Evolutionary conservation across 2,329 filamentous ascomycete species (phyloP).

Genomic region (Xylaria multiplex): DNA sequence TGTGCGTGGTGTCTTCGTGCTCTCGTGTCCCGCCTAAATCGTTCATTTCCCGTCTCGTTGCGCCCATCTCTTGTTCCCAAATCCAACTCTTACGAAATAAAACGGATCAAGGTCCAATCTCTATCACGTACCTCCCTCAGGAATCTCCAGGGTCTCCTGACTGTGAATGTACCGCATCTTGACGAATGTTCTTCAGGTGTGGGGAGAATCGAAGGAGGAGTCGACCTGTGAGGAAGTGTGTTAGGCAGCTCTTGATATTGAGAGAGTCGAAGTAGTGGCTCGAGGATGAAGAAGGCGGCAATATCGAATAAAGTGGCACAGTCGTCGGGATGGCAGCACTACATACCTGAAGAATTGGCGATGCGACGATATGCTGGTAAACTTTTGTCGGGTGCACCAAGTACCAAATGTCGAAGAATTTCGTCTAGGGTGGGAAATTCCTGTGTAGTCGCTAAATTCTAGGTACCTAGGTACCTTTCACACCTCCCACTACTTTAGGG

Average conservation of each 20-base stretch:
- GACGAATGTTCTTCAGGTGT: conserved; percentile 62
- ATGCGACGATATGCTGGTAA: conserved; percentile 47
- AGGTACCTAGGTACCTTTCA: conserved; percentile 42
- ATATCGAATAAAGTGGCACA: neutral
- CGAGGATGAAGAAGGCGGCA: neutral
- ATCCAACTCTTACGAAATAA: conserved; percentile 25
- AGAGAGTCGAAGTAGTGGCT: neutral
- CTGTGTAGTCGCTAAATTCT: conserved; percentile 49
- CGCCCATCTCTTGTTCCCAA: conserved; percentile 9
- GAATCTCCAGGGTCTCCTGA: conserved; percentile 93
- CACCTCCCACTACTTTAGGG: conserved; percentile 40
- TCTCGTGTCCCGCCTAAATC: conserved; percentile 20
- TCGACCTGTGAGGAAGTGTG: conserved; percentile 41
- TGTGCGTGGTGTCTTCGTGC: conserved; percentile 22
- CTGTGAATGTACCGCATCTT: conserved; percentile 99
- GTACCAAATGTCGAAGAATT: conserved; percentile 44
- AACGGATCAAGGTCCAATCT: conserved; percentile 6
- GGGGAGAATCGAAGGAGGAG: conserved; percentile 54
- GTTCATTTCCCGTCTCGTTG: conserved; percentile 7
- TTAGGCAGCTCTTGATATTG: conserved; percentile 22
- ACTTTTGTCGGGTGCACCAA: conserved; percentile 42
- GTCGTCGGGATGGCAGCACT: conserved; percentile 18
- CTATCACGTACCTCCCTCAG: conserved; percentile 86
- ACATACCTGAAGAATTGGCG: conserved; percentile 48
- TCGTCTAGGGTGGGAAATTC: conserved; percentile 45